A percentile compares a stretch with the other conserved stretches of the same genome.
phyloP scores from a whole-genome alignment of 106 monocot genomes.

The Dioscorea alata region DNA sequence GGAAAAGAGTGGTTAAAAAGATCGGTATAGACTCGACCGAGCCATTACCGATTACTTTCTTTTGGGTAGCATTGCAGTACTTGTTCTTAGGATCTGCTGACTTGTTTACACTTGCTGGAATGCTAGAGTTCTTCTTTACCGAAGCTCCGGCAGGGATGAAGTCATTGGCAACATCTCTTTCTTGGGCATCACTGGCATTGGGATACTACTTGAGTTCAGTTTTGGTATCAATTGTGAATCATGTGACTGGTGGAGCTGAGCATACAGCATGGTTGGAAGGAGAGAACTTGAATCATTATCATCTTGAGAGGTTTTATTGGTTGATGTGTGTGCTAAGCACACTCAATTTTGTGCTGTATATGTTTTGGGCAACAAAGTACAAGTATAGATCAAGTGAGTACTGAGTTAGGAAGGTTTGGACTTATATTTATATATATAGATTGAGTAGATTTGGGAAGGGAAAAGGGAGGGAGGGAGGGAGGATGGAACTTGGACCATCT shows the following conservation, averaged over 20 bases:
- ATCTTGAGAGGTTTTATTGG: conserved; percentile 81
- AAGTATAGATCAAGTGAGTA: conserved; percentile 35
- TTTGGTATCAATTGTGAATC: conserved; percentile 59
- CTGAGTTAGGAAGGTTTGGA: no score
- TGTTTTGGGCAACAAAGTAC: conserved; percentile 58
- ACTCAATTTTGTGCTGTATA: conserved; percentile 39
- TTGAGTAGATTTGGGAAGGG: no score
- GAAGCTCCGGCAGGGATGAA: conserved; percentile 71
- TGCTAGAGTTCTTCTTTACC: conserved; percentile 90
- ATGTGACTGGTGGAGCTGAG: conserved; percentile 23
- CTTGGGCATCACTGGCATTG: conserved; percentile 71
- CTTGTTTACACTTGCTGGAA: conserved; percentile 70
- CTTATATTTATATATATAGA: no score
- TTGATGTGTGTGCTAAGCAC: conserved; percentile 61
- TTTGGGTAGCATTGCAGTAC: conserved; percentile 86
- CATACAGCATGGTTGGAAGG: conserved; percentile 52
- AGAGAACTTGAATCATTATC: conserved; percentile 48
- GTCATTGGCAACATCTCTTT: conserved; percentile 69
- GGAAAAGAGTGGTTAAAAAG: conserved; percentile 34
- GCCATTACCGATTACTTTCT: conserved; percentile 69
- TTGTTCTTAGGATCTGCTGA: conserved; percentile 79
- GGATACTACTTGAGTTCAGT: conserved; percentile 85
- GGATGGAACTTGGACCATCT: no score
- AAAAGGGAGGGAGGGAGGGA: no score
- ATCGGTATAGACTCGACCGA: conserved; percentile 17